These are phyloP conservation scores for Nakazawaea molendinolei DNA, from an alignment of 805 yeast genomes.

Conservation along the genomic window DNA sequence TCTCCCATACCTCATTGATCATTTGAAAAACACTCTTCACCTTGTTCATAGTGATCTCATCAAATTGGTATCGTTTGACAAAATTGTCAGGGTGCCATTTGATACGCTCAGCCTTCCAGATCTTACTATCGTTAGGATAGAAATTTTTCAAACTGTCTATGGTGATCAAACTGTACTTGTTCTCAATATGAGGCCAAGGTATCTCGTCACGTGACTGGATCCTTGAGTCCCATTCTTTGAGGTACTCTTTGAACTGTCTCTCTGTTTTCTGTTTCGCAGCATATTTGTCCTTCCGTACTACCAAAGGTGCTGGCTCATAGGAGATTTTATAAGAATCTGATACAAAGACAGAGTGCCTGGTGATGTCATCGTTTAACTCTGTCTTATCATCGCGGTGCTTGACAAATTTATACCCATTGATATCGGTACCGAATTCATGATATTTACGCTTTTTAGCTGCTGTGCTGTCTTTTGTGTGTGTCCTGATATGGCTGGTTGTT, in stretches of 20 bases:
- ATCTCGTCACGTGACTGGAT: slow-evolving; percentile 17
- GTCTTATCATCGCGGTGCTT: slow-evolving; percentile 18
- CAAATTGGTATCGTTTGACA: slow-evolving; percentile 21
- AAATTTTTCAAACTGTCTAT: too few species aligned
- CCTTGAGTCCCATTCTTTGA: slow-evolving; percentile 22
- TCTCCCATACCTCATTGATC: slow-evolving; percentile 33
- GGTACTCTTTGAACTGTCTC: slow-evolving; percentile 19
- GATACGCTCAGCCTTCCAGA: slow-evolving; percentile 43
- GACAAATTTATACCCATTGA: slow-evolving; percentile 38
- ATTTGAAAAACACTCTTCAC: slow-evolving; percentile 38
- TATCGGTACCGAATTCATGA: slow-evolving; percentile 29
- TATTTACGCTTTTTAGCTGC: background rate
- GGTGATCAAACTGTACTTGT: slow-evolving; percentile 24
- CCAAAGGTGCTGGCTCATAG: slow-evolving; percentile 11
- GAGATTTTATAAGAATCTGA: slow-evolving; percentile 13
- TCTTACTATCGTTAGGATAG: slow-evolving; percentile 12
- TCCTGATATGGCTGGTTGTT: background rate
- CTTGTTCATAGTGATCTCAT: slow-evolving; percentile 19
- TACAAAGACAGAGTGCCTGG: slow-evolving; percentile 6
- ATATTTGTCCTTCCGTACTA: slow-evolving; percentile 4
- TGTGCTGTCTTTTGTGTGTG: background rate
- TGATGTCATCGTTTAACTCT: slow-evolving; percentile 13
- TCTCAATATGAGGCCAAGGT: slow-evolving; percentile 25
- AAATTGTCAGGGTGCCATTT: slow-evolving; percentile 72
- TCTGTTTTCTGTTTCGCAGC: slow-evolving; percentile 7